Evolutionary conservation across 495 filamentous ascomycete species (phyloP), one percentile per base, ranked within the genome.

Genomic region (Rhizodiscina lignyota): DNA sequence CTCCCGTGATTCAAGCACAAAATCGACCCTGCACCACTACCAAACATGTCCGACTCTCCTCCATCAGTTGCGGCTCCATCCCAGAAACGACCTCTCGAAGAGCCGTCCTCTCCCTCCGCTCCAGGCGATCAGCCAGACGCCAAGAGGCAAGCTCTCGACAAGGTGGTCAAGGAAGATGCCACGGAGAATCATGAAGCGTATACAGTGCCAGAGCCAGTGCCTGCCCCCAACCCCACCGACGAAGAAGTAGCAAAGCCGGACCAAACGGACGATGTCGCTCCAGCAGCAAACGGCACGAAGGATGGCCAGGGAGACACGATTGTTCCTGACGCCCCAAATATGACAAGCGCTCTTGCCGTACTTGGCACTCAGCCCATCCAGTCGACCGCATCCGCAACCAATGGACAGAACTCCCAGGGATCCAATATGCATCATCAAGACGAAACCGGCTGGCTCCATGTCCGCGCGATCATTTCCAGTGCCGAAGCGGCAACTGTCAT

Each of bases 401-500:
- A 67, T 32, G 70, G 72, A 36, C 56, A 67, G 18, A 52, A 57
- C 15, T 62, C 62, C 18, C 68, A 74, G 36, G 51, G 61, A 34
- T 60, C 66, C 20, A 8, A 5, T 10, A 58, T 61, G 44, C 62
- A 62, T 21, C 58, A 62, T 17, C 71, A 87, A 49, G 91, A 97
- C 49, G 91, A 97, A 59, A 89, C 79, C 30, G 72, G 69, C 24
- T 96, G 91, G 91, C 83, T 97, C 41, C 91, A 97, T 56, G 78
- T 97, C 45, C 80, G 89, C 43, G 80, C 91, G 13, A 78, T 93
- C 46, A 96, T 97, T 44, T 87, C 87, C 22, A 96, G 85, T 56
- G 83, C 80, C 29, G 89, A 97, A 58, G 89, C 89, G 45, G 89
- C 89, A 18, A 97, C 89, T 35, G 80, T 94, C 35, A 97, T 97